Evolutionary conservation across 139 green algal species (phyloP).

Genomic region (Asterochloris sp.): DNA sequence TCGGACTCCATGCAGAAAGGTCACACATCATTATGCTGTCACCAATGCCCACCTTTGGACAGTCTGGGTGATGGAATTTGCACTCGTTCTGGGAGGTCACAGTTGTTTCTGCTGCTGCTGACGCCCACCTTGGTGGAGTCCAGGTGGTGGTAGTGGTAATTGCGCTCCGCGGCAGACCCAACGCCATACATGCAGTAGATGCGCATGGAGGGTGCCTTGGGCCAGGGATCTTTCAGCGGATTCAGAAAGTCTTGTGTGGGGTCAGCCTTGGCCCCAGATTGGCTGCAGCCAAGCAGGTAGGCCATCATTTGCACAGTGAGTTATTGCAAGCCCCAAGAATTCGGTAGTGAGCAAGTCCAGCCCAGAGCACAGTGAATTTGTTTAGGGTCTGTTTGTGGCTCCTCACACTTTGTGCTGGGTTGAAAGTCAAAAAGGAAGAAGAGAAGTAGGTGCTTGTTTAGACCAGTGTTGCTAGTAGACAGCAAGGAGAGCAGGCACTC

Average conservation of each 20-base stretch:
- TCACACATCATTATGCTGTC: too few species aligned
- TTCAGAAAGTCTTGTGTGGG: slow-evolving; percentile 21
- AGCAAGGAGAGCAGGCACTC: background rate
- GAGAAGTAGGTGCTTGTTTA: background rate
- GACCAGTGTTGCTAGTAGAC: too few species aligned
- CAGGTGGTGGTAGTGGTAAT: slow-evolving; percentile 55
- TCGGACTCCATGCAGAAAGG: too few species aligned
- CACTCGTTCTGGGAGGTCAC: too few species aligned
- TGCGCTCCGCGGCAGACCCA: slow-evolving; percentile 65
- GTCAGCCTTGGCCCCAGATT: slow-evolving; percentile 4
- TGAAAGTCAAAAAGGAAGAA: background rate
- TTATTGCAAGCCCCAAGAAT: background rate
- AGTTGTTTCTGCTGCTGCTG: background rate
- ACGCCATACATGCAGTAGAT: slow-evolving; percentile 73
- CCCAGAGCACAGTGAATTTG: background rate
- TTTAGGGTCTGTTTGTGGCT: background rate
- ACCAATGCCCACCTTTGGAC: too few species aligned
- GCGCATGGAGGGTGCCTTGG: slow-evolving; percentile 50
- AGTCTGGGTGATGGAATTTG: too few species aligned
- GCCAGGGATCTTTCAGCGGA: slow-evolving; percentile 48
- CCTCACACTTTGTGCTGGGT: background rate
- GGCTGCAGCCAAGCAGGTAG: background rate
- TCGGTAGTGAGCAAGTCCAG: background rate
- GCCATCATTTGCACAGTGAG: background rate
- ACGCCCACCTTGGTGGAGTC: slow-evolving; percentile 4